These are phyloP conservation scores for Agapanthus africanus DNA, from an alignment of 106 monocot genomes.

Conservation along the genomic window DNA sequence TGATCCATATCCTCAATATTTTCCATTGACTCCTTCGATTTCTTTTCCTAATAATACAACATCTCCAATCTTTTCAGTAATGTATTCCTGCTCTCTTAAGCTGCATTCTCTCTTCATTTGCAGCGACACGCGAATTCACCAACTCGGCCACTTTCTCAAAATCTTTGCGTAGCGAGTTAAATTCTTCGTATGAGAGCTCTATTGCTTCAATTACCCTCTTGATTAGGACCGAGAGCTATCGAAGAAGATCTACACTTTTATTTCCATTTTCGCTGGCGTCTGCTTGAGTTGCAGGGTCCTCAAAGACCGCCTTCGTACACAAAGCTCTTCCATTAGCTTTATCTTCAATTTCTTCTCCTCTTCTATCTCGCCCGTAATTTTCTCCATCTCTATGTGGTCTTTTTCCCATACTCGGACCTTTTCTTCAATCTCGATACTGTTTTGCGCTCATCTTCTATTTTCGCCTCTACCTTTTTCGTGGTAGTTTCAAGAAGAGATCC, in stretches of 20 bases:
- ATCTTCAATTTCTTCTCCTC: not conserved
- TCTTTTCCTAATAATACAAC: too few species aligned
- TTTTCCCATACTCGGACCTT: not conserved
- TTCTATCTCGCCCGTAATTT: not conserved
- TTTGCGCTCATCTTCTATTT: not conserved
- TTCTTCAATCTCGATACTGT: not conserved
- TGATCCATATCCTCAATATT: too few species aligned
- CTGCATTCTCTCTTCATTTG: not conserved
- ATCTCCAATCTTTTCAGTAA: too few species aligned
- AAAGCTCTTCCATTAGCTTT: not conserved
- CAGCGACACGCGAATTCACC: not conserved
- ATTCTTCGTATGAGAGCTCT: not conserved
- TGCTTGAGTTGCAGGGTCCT: not conserved
- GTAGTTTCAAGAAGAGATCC: not conserved
- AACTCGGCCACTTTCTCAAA: not conserved
- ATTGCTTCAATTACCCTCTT: not conserved
- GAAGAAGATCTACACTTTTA: not conserved
- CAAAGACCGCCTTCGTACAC: not conserved
- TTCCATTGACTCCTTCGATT: too few species aligned
- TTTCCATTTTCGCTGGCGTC: not conserved
- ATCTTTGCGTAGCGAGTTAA: not conserved
- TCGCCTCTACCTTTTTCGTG: not conserved
- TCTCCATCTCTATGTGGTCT: not conserved
- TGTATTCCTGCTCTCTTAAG: conserved; percentile 1
- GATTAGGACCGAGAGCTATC: not conserved